Evolutionary conservation across 306 rosid genomes (phyloP), one percentile per base, ranked within the genome.

Genomic region (Begonia peltatifolia): DNA sequence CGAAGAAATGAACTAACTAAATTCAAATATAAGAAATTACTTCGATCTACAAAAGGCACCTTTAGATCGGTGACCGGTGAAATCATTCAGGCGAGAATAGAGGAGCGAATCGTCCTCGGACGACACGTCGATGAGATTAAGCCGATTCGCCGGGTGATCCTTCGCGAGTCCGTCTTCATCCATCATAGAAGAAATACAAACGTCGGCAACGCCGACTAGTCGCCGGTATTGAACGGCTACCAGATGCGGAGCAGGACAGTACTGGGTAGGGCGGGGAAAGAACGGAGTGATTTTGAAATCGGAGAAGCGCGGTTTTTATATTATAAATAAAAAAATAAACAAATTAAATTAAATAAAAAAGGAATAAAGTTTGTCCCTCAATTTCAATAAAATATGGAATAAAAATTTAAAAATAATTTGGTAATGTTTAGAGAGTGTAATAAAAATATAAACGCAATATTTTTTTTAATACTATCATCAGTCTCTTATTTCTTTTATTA

Each of bases 71-170:
- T 16, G 53, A 55, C 50, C 42, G 46, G 50, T 60, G 41, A 62
- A 41, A 44, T 65, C 67, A 20, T 55, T 53, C 1, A 81, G 46
- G 25, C 61, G 18, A 36, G 80, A 72, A 41, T 58, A 67, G 69
- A 87, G 57, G 46, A 90, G 97, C 4, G 95, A 90, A 71, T 90
- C 97, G 44, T 90, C 97, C 14, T 90, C 97, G 13, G 88, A 76
- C 0, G 87, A 79, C 53, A 90, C 61, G 48, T 90, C 97, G 69
- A 90, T 80, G 59, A 90, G 79, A 55, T 95, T 85, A 52, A 85
- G 97, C 16, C 95, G 87, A 17, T 89, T 75, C 38, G 55, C 59
- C 16, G 69, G 81, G 59, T 52, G 64, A 10, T 53, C 73, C 35
- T 20, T n/a, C n/a, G 9, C 11, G 12, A 44, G 0, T 10, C 14